Evolutionary conservation across 2,329 filamentous ascomycete species (phyloP).

Genomic region (Sporothrix luriei): DNA sequence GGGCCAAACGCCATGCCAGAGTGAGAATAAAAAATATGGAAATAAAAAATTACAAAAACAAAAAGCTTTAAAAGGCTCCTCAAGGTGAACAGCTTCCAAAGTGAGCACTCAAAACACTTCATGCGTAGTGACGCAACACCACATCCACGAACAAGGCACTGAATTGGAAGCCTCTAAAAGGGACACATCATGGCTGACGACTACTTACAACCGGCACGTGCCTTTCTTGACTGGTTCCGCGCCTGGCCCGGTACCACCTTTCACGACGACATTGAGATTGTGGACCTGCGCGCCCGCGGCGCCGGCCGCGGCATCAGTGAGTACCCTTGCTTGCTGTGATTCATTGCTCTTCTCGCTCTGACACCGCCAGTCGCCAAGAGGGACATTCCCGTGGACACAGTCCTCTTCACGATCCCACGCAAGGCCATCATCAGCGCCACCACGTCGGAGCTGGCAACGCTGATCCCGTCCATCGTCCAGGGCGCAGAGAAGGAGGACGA

Average conservation of each 20-base stretch:
- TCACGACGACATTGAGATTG: constrained; percentile 55
- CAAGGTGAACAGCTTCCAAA: not conserved
- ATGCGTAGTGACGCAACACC: not conserved
- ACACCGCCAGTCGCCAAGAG: constrained; percentile 60
- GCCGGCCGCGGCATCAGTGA: constrained; percentile 57
- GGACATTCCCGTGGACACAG: constrained; percentile 72
- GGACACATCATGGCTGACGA: constrained; percentile 38
- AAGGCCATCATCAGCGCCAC: constrained; percentile 68
- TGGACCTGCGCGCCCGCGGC: constrained; percentile 53
- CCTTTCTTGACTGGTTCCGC: constrained; percentile 59
- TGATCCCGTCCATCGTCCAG: constrained; percentile 57
- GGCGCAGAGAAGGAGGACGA: constrained; percentile 44
- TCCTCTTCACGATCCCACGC: constrained; percentile 79
- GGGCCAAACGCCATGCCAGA: not conserved
- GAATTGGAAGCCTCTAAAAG: not conserved
- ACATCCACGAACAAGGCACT: not conserved
- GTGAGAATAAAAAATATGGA: constrained; percentile 5
- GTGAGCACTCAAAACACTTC: not conserved
- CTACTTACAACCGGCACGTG: constrained; percentile 50
- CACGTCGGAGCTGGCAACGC: constrained; percentile 68
- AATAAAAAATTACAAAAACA: not conserved
- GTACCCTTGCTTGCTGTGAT: not conserved
- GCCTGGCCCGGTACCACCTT: constrained; percentile 56
- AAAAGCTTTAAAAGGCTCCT: not conserved
- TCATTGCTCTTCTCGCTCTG: not conserved